These are phyloP conservation scores for Leishmania braziliensis DNA, from an alignment of 208 protist species.

Conservation along the genomic window DNA sequence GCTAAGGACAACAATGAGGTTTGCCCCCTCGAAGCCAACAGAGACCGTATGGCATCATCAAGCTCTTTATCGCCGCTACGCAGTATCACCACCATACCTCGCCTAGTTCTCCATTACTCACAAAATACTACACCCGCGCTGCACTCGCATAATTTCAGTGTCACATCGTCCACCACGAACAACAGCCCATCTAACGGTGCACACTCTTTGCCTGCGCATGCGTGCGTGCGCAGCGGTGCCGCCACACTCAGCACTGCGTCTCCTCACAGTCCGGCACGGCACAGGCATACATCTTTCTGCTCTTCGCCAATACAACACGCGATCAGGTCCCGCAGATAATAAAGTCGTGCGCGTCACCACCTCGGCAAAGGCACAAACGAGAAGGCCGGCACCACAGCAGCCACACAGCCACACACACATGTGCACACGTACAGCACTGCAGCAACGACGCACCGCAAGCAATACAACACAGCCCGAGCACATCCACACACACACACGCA, in stretches of 20 bases:
- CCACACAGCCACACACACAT: background rate
- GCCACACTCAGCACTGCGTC: constrained; percentile 14
- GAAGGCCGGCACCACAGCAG: background rate
- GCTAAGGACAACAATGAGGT: background rate
- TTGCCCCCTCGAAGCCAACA: background rate
- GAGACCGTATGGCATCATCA: background rate
- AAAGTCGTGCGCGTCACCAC: constrained; percentile 39
- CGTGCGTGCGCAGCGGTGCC: background rate
- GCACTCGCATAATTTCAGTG: background rate
- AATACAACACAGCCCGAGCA: too few species aligned
- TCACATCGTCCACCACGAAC: background rate
- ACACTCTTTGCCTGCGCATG: background rate
- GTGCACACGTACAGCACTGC: background rate
- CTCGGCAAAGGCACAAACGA: background rate
- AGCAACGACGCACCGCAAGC: background rate
- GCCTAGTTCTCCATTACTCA: background rate
- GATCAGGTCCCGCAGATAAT: constrained; percentile 54
- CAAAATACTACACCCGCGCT: background rate
- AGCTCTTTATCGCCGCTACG: background rate
- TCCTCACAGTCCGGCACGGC: background rate
- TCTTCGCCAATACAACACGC: constrained; percentile 18
- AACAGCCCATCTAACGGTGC: background rate
- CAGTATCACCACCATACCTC: background rate
- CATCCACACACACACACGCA: background rate
- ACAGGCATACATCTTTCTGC: constrained; percentile 35